Evolutionary conservation across 495 filamentous ascomycete species (phyloP).

Genomic region (Rhypophila decipiens): DNA sequence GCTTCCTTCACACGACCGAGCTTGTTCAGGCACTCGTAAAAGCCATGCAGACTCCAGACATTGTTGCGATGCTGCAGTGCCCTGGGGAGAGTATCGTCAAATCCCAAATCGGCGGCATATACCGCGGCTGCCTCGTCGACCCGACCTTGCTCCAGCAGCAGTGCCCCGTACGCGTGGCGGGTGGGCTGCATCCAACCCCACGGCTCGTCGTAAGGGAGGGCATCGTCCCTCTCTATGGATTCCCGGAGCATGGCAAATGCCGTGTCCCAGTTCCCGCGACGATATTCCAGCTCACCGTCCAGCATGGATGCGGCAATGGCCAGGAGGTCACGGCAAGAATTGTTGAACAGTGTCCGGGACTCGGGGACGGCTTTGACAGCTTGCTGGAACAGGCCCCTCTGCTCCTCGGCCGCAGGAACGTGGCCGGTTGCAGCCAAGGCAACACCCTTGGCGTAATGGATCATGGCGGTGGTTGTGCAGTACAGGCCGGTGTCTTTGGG

Average conservation of each 20-base stretch:
- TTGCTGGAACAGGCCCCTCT: constrained; percentile 39
- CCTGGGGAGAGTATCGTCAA: constrained; percentile 47
- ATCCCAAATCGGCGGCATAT: constrained; percentile 58
- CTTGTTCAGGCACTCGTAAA: constrained; percentile 54
- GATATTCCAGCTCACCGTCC: constrained; percentile 63
- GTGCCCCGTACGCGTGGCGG: constrained; percentile 58
- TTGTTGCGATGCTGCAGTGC: constrained; percentile 58
- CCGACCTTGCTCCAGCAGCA: constrained; percentile 55
- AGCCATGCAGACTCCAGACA: constrained; percentile 62
- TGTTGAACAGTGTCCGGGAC: constrained; percentile 59
- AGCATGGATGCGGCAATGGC: constrained; percentile 56
- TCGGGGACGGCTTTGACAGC: constrained; percentile 40
- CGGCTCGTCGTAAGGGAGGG: constrained; percentile 59
- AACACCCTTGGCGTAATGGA: constrained; percentile 58
- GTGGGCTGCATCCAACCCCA: constrained; percentile 68
- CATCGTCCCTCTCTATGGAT: constrained; percentile 50
- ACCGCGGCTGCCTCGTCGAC: constrained; percentile 48
- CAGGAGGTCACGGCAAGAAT: constrained; percentile 55
- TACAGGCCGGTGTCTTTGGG: constrained; percentile 51
- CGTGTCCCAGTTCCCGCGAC: constrained; percentile 44
- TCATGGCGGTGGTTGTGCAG: constrained; percentile 57
- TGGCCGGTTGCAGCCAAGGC: constrained; percentile 50
- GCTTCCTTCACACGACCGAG: constrained; percentile 47
- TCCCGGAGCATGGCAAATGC: constrained; percentile 50
- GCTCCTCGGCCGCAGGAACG: constrained; percentile 39